phyloP scores from a whole-genome alignment of 306 rosid species.

The Sicyos baderoa region DNA sequence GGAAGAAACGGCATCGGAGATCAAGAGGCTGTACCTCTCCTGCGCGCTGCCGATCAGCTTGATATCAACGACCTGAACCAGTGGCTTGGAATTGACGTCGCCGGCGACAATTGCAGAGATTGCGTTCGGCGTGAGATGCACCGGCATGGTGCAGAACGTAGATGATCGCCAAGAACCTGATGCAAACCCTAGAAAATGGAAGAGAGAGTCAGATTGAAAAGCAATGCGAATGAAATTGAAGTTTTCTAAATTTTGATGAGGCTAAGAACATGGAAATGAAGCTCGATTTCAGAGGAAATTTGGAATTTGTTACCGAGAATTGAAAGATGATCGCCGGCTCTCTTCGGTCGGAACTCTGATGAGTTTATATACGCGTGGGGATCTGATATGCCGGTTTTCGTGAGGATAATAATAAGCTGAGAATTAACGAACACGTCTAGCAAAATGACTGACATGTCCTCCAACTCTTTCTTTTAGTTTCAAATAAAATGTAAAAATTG shows the following conservation, averaged over 20 bases:
- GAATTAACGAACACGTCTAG: no score
- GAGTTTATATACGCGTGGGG: neutral
- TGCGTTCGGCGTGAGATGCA: constrained; percentile 76
- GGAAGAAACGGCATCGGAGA: constrained; percentile 61
- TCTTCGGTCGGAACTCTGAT: neutral
- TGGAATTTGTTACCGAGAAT: neutral
- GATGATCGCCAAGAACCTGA: neutral
- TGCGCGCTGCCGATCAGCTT: constrained; percentile 38
- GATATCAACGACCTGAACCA: constrained; percentile 68
- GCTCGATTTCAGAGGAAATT: neutral
- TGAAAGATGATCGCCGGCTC: neutral
- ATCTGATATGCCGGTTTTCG: neutral
- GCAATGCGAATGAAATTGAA: neutral
- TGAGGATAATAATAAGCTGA: no score
- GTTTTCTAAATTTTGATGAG: no score
- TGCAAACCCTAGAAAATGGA: constrained; percentile 1
- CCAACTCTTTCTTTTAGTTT: no score
- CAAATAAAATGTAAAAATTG: no score
- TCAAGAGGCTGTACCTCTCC: constrained; percentile 61
- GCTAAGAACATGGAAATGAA: neutral
- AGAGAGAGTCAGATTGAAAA: neutral
- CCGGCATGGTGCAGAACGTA: constrained; percentile 40
- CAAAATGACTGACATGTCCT: no score
- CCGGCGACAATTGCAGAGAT: constrained; percentile 54
- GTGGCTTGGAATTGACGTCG: constrained; percentile 67